A percentile compares a stretch with the other conserved stretches of the same genome.
phyloP scores from a whole-genome alignment of 1,139 yeast genomes.

The Blastobotrys malaysiensis region DNA sequence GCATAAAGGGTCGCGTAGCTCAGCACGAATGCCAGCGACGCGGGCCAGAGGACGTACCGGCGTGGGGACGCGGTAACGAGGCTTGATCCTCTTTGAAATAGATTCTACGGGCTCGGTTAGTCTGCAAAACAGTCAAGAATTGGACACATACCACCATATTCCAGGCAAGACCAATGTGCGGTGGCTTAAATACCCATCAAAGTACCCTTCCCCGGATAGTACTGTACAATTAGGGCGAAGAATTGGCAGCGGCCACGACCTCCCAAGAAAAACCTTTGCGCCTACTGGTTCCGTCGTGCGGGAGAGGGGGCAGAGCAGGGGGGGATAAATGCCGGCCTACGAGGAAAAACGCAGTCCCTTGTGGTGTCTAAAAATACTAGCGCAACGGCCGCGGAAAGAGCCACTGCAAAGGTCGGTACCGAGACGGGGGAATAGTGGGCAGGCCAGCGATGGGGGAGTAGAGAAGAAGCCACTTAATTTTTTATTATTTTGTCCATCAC shows the following conservation, averaged over 20 bases:
- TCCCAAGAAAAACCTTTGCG: not conserved
- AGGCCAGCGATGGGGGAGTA: no score
- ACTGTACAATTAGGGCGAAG: no score
- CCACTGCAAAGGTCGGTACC: no score
- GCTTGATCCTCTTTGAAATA: constrained; percentile 25
- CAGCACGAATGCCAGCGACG: constrained; percentile 44
- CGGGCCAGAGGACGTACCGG: constrained; percentile 46
- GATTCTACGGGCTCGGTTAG: constrained; percentile 5
- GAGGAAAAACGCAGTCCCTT: no score
- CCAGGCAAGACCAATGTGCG: not conserved
- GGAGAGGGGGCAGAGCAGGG: not conserved
- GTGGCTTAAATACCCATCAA: not conserved
- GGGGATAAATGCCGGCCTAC: no score
- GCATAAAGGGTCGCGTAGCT: constrained; percentile 47
- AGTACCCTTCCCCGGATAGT: not conserved
- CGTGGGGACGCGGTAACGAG: constrained; percentile 39
- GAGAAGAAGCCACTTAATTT: no score
- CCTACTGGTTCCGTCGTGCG: not conserved
- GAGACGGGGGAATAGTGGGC: no score
- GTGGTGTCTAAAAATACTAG: no score
- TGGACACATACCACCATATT: not conserved
- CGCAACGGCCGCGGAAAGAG: no score
- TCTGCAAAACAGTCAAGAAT: no score
- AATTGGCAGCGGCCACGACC: no score
- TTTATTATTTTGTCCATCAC: no score